phyloP scores from a whole-genome alignment of 306 rosid species.

The Argentina anserina region DNA sequence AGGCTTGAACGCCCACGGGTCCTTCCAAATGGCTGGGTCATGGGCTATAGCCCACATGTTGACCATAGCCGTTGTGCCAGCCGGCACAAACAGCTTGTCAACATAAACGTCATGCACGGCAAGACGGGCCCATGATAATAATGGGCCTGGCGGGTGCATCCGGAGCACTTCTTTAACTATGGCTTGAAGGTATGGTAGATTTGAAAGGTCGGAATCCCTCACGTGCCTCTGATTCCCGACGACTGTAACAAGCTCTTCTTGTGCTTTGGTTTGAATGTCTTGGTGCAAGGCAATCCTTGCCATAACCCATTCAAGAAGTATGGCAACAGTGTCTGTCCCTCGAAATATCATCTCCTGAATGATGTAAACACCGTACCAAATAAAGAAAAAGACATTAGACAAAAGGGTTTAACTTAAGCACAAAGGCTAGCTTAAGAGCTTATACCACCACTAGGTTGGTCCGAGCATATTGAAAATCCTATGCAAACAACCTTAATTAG shows the following conservation, averaged over 20 bases:
- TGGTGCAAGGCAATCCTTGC: constrained; percentile 76
- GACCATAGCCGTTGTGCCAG: constrained; percentile 88
- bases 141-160: constrained; percentile 83
- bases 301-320: constrained; percentile 82
- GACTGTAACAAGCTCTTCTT: constrained; percentile 55
- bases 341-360: constrained; percentile 81
- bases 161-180: constrained; percentile 85
- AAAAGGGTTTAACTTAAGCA: not conserved
- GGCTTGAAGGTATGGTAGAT: constrained; percentile 69
- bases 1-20: constrained; percentile 68
- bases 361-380: not conserved
- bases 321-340: constrained; percentile 81
- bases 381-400: not conserved
- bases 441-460: not conserved
- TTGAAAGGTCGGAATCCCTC: constrained; percentile 59
- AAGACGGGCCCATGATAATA: constrained; percentile 92
- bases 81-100: constrained; percentile 62
- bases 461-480: not conserved
- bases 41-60: constrained; percentile 98
- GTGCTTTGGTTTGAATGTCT: constrained; percentile 63
- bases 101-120: constrained; percentile 62
- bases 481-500: not conserved
- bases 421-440: not conserved
- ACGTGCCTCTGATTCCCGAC: constrained; percentile 45
- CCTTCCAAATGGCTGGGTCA: constrained; percentile 63